phyloP scores from a whole-genome alignment of 176 grass and related monocot species.

The Aechmea fasciata region DNA sequence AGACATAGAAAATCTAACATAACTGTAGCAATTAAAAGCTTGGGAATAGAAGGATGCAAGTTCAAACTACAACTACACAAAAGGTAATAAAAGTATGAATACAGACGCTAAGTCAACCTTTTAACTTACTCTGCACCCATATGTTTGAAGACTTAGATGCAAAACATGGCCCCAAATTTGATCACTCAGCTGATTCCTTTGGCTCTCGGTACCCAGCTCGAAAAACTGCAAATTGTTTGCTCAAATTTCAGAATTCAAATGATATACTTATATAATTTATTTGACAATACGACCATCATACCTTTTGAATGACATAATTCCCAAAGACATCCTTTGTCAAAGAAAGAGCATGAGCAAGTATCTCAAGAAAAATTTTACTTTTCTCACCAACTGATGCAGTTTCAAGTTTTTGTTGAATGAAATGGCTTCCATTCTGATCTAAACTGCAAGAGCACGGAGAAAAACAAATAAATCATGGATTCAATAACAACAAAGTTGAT shows the following conservation, averaged over 20 bases:
- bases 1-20: not conserved
- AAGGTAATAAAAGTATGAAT: not conserved
- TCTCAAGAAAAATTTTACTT: constrained; percentile 19
- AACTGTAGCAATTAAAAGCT: not conserved
- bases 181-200: constrained; percentile 18
- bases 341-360: constrained; percentile 9
- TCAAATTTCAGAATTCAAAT: not conserved
- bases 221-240: constrained; percentile 15
- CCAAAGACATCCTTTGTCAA: constrained; percentile 30
- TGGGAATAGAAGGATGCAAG: not conserved
- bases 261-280: not conserved
- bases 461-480: not conserved
- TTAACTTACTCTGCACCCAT: constrained; percentile 32
- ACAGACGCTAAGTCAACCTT: constrained; percentile 19
- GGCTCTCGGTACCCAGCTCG: constrained; percentile 13
- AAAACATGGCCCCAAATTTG: constrained; percentile 10
- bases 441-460: constrained; percentile 7
- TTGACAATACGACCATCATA: constrained; percentile 1
- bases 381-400: constrained; percentile 22
- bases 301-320: constrained; percentile 39
- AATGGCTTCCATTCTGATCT: constrained; percentile 34
- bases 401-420: constrained; percentile 37
- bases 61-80: not conserved
- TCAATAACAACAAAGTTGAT: not conserved
- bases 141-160: constrained; percentile 27